phyloP scores from a whole-genome alignment of 164 flowering plant species.

The Stephania japonica region DNA sequence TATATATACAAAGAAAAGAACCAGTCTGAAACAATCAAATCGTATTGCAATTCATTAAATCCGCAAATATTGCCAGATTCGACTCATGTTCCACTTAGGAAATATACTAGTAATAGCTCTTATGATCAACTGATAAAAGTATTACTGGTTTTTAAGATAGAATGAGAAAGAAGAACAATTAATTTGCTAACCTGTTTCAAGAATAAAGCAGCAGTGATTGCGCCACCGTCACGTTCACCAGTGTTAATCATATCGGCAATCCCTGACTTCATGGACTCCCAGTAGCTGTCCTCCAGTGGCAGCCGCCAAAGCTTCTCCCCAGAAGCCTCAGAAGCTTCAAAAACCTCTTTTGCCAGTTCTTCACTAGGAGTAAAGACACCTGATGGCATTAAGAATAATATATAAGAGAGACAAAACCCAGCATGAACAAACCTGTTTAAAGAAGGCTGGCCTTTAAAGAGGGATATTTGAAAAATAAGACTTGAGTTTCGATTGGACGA shows the following conservation, averaged over 20 bases:
- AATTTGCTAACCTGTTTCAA: constrained; percentile 72
- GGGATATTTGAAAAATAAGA: neutral
- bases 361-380: constrained; percentile 92
- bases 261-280: constrained; percentile 97
- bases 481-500: neutral
- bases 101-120: neutral
- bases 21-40: no score
- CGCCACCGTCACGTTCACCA: constrained; percentile 81
- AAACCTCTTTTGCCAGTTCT: constrained; percentile 76
- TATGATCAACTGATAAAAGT: neutral
- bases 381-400: constrained; percentile 15
- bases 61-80: no score
- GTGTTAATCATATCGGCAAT: constrained; percentile 98
- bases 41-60: no score
- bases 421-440: neutral
- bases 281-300: constrained; percentile 94
- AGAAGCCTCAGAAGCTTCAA: constrained; percentile 54
- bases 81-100: neutral
- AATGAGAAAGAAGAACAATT: neutral
- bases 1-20: no score
- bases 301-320: constrained; percentile 96
- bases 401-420: neutral
- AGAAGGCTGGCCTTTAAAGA: neutral
- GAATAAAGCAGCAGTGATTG: constrained; percentile 91
- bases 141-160: neutral